phyloP scores from a whole-genome alignment of 345 rosid genomes.

The Hirschfeldia incana region DNA sequence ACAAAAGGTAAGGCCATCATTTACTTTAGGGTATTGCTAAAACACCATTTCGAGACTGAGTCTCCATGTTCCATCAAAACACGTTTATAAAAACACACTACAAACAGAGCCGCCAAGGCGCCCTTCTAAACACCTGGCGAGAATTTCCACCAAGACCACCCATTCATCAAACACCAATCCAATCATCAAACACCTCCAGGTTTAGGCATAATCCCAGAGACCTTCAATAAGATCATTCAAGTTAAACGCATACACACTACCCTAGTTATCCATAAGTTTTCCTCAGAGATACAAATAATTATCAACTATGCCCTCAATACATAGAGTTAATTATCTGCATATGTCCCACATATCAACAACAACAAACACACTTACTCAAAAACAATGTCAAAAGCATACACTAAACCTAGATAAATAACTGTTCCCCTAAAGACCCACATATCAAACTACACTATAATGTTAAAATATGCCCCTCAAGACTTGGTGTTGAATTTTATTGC shows the following conservation, averaged over 20 bases:
- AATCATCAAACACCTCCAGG: conserved; percentile 93
- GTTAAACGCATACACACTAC: conserved; percentile 68
- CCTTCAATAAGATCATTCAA: conserved; percentile 98
- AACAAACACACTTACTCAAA: no score
- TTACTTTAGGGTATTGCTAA: conserved; percentile 66
- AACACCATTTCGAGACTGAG: conserved; percentile 90
- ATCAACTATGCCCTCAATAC: no score
- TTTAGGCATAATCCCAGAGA: conserved; percentile 85
- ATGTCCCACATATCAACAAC: no score
- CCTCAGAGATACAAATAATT: neutral
- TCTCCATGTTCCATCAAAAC: conserved; percentile 73
- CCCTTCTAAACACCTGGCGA: conserved; percentile 37
- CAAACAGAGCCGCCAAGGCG: conserved; percentile 45
- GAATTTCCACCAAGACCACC: conserved; percentile 75
- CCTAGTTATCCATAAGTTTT: conserved; percentile 34
- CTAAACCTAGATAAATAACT: conserved; percentile 37
- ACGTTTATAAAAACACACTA: conserved; percentile 55
- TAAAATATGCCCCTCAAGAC: neutral
- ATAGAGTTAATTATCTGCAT: no score
- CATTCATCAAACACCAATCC: conserved; percentile 71
- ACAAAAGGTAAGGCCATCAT: conserved; percentile 99
- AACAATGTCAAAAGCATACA: conserved; percentile 54
- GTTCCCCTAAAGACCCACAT: neutral
- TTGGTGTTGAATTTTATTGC: neutral
- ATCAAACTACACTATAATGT: neutral